Percentiles rank a stretch among this genome's conserved stretches.
These are phyloP conservation scores for Evernia prunastri DNA, from an alignment of 495 filamentous ascomycete species.

Conservation along the genomic window DNA sequence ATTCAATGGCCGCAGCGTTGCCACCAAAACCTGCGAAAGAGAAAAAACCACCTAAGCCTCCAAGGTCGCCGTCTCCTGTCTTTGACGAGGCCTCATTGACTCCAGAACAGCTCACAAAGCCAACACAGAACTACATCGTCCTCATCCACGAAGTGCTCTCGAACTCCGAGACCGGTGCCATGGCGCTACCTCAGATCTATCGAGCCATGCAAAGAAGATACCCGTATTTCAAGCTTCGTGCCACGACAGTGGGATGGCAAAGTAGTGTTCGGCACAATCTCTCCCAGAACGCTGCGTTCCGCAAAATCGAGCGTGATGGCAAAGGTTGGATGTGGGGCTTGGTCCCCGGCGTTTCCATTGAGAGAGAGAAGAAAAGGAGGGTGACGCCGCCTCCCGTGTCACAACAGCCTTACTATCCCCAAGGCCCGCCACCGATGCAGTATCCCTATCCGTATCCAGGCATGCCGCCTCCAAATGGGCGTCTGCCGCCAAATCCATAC, in stretches of 20 bases:
- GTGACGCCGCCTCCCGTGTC: constrained; percentile 49
- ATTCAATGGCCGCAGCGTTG: constrained; percentile 38
- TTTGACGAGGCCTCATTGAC: constrained; percentile 73
- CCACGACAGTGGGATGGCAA: constrained; percentile 80
- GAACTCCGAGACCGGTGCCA: constrained; percentile 57
- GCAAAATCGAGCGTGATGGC: constrained; percentile 70
- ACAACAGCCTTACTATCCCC: constrained; percentile 32
- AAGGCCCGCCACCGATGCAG: constrained; percentile 26
- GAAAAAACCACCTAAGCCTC: constrained; percentile 33
- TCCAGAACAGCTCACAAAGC: constrained; percentile 78
- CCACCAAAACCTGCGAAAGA: constrained; percentile 48
- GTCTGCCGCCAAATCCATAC: constrained; percentile 38
- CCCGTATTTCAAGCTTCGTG: constrained; percentile 81
- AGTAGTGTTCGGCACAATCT: constrained; percentile 96
- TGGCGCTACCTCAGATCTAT: constrained; percentile 93
- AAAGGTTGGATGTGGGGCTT: constrained; percentile 68
- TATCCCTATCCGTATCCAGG: constrained; percentile 21
- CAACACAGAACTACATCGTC: constrained; percentile 77
- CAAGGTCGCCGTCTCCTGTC: constrained; percentile 63
- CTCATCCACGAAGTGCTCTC: constrained; percentile 86
- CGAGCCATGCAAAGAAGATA: constrained; percentile 79
- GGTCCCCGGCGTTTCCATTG: constrained; percentile 55
- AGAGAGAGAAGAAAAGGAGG: constrained; percentile 62
- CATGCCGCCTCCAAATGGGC: constrained; percentile 36
- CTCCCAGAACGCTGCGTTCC: constrained; percentile 79